A percentile compares a stretch with the other conserved stretches of the same genome.
Conservation (phyloP, 1,284 basidiomycete species). For the Farysia itapuensis region DNA sequence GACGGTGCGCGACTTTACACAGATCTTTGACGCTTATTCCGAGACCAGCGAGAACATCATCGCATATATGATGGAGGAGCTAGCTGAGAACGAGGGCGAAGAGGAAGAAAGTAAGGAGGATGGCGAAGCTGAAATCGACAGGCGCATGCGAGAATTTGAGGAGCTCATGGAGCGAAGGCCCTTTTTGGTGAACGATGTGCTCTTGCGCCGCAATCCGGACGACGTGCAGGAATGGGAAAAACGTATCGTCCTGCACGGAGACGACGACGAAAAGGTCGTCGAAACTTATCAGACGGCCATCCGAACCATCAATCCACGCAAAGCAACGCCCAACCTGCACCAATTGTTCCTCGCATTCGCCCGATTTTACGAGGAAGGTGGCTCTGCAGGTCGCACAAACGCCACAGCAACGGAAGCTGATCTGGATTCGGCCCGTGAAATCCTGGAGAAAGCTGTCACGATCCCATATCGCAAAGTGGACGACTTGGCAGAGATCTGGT, state of each 20-base stretch:
- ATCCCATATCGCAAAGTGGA: slow-evolving; percentile 94
- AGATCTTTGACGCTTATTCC: slow-evolving; percentile 95
- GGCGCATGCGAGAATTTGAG: slow-evolving; percentile 89
- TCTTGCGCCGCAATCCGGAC: slow-evolving; percentile 89
- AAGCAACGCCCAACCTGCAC: slow-evolving; percentile 87
- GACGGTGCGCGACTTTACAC: slow-evolving; percentile 95
- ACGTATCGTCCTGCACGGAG: slow-evolving; percentile 86
- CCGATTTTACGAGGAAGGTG: slow-evolving; percentile 95
- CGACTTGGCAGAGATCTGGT: slow-evolving; percentile 97
- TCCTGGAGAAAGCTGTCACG: slow-evolving; percentile 86
- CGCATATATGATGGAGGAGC: slow-evolving; percentile 83
- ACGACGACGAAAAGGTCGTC: slow-evolving; percentile 89
- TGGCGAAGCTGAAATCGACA: slow-evolving; percentile 82
- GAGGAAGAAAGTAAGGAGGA: slow-evolving; percentile 63
- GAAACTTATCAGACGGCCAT: slow-evolving; percentile 89
- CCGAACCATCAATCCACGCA: slow-evolving; percentile 83
- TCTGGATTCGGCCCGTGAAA: slow-evolving; percentile 81
- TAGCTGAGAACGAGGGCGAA: slow-evolving; percentile 64
- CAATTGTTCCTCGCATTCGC: slow-evolving; percentile 92
- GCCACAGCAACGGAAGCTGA: slow-evolving; percentile 70
- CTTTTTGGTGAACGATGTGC: slow-evolving; percentile 93
- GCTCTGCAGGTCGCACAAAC: slow-evolving; percentile 59
- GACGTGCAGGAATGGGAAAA: slow-evolving; percentile 99
- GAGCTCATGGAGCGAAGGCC: slow-evolving; percentile 91
- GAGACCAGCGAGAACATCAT: slow-evolving; percentile 92